phyloP scores from a whole-genome alignment of 139 green algal species.

The Diplosphaera chodatii region DNA sequence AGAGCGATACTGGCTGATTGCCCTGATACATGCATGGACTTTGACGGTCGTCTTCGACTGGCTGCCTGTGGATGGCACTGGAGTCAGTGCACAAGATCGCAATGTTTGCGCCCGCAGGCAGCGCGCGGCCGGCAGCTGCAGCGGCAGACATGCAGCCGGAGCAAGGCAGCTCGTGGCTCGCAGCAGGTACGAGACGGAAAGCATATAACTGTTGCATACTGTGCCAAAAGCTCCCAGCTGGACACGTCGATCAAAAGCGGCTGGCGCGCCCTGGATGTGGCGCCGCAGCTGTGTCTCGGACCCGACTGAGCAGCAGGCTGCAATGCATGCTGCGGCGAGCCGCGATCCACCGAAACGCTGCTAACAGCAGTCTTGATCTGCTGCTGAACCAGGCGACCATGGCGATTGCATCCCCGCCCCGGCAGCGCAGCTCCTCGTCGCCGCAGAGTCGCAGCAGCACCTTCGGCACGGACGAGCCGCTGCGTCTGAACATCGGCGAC shows the following conservation, averaged over 20 bases:
- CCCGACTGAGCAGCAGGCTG: background rate
- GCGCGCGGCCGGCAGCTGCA: background rate
- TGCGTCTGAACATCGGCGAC: constrained; percentile 15
- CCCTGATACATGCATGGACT: background rate
- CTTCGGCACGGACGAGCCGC: constrained; percentile 6
- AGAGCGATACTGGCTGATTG: background rate
- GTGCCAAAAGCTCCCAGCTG: background rate
- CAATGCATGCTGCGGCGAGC: background rate
- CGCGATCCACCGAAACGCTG: background rate
- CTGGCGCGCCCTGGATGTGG: background rate
- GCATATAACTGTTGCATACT: background rate
- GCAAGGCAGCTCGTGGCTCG: background rate
- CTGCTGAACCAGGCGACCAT: background rate
- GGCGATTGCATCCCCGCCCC: background rate
- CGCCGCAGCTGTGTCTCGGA: background rate
- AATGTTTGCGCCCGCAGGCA: background rate
- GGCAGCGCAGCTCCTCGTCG: background rate
- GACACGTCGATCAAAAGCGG: background rate
- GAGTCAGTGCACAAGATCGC: too few relatives aligned
- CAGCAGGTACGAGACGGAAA: background rate
- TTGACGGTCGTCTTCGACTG: background rate
- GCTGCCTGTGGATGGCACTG: background rate
- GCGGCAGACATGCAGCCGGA: background rate
- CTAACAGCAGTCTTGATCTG: background rate
- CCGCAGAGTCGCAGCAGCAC: background rate